Base-by-base conservation (phyloP, 371 early-diverging fungal genomes). In the Syncephalastrum contaminatum region DNA sequence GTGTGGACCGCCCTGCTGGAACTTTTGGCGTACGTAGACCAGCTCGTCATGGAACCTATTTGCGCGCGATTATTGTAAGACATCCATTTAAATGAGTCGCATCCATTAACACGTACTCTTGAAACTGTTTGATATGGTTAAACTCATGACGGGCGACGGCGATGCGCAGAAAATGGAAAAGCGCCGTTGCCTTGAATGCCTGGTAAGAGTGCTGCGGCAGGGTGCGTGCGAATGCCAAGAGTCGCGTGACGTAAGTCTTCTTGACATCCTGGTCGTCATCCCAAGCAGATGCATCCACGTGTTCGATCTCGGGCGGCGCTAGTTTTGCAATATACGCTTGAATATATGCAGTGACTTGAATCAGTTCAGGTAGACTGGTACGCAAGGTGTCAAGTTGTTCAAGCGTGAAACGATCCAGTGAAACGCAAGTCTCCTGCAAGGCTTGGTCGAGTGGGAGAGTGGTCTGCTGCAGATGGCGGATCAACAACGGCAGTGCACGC, bases 181-280 rank as follows among this genome's bases (percentile, higher is more conserved):
- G 25, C 12, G 68, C 48, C 10, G 39, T 46, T 1, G 62, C 22
- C 43, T 73, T 70, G 36, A 71, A 2, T 22, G 25, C 45, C 36
- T 40, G 21, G 19, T 41, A 52, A 43, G 57, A 68, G 7, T 51
- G 21, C 8, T 41, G 22, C 2, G 67, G 62, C 27, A 76, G 30
- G 16, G 58, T 56, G 12, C 51, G 39, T 18, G 54, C 56, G 56
- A 72, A 76, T 0, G 22, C 12, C 46, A 60, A 57, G 1, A 64
- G 41, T 4, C 43, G 43, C 12, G 48, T 27, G 12, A 76, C 30
- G 25, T 72, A 70, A 1, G 39, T 42, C 7, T 50, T 16, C 24
- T 72, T 47, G 10, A 57, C 21, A 14, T 42, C 25, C 8, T 49
- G 44, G 20, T 53, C 58, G 41, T 75, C 75, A 53, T 71, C 72